phyloP scores from a whole-genome alignment of 805 yeast genomes.

The Ogataea haglerorum region DNA sequence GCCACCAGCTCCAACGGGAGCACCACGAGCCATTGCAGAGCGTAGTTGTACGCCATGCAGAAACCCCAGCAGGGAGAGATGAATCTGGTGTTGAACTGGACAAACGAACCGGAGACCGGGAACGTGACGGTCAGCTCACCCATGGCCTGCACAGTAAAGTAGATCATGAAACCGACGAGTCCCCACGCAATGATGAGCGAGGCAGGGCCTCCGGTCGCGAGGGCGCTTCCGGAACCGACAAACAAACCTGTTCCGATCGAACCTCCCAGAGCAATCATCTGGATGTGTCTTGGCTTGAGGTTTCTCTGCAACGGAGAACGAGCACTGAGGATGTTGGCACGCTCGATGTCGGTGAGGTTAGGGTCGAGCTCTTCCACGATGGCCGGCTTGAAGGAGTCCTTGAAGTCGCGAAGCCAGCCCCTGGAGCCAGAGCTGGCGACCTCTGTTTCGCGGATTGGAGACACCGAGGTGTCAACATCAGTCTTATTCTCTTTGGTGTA shows the following conservation, averaged over 20 bases:
- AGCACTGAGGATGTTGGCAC: constrained; percentile 45
- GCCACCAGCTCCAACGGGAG: constrained; percentile 56
- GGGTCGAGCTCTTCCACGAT: constrained; percentile 41
- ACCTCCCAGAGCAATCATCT: constrained; percentile 83
- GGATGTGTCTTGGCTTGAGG: constrained; percentile 62
- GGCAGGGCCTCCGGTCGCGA: constrained; percentile 72
- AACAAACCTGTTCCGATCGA: constrained; percentile 82
- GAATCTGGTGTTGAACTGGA: constrained; percentile 57
- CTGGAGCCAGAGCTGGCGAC: constrained; percentile 1
- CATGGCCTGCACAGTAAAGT: constrained; percentile 59
- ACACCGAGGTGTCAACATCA: constrained; percentile 24
- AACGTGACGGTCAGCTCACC: constrained; percentile 63
- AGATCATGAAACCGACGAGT: constrained; percentile 58
- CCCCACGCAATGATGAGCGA: constrained; percentile 59
- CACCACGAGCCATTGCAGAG: constrained; percentile 52
- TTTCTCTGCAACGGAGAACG: constrained; percentile 48
- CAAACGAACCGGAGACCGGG: constrained; percentile 64
- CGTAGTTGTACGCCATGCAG: constrained; percentile 58
- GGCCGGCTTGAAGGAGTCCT: constrained; percentile 32
- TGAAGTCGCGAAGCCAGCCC: constrained; percentile 23
- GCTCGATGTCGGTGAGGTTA: constrained; percentile 41
- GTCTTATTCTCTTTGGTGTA: constrained; percentile 20
- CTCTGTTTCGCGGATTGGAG: constrained; percentile 20
- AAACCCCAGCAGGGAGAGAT: constrained; percentile 58
- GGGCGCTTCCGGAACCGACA: constrained; percentile 65